Evolutionary conservation across 495 filamentous ascomycete species (phyloP).

Genomic region (Xylaria venustula): DNA sequence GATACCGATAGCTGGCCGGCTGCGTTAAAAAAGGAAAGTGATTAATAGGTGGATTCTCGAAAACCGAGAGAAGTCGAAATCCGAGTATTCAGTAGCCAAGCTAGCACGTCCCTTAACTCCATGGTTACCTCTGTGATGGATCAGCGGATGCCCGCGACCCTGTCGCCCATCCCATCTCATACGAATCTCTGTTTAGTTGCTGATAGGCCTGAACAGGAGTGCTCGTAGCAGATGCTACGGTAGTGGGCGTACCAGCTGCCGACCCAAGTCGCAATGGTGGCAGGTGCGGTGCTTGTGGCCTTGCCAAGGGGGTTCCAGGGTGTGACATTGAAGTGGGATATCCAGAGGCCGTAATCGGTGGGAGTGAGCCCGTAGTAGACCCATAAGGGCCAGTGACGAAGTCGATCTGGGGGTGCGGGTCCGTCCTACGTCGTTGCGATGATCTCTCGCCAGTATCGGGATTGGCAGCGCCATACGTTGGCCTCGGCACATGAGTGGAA

Average conservation of each 20-base stretch:
- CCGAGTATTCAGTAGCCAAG: neutral
- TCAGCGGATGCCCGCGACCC: slow-evolving; percentile 32
- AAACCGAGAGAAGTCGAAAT: neutral
- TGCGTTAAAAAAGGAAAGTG: neutral
- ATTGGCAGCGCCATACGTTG: slow-evolving; percentile 18
- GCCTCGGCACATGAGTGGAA: slow-evolving; percentile 7
- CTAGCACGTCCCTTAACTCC: neutral
- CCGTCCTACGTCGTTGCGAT: slow-evolving; percentile 43
- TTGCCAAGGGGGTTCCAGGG: slow-evolving; percentile 39
- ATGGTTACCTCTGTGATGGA: neutral
- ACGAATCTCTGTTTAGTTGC: slow-evolving; percentile 30
- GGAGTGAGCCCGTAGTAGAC: slow-evolving; percentile 31
- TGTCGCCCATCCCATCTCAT: slow-evolving; percentile 49
- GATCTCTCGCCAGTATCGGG: slow-evolving; percentile 39
- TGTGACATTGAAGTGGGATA: slow-evolving; percentile 35
- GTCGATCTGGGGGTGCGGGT: slow-evolving; percentile 43
- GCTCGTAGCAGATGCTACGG: slow-evolving; percentile 22
- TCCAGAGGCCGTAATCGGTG: slow-evolving; percentile 33
- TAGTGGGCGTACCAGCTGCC: slow-evolving; percentile 29
- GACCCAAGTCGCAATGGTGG: slow-evolving; percentile 46
- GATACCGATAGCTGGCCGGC: neutral
- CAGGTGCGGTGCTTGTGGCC: slow-evolving; percentile 37
- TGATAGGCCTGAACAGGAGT: slow-evolving; percentile 29
- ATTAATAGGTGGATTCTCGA: neutral
- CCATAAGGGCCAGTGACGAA: slow-evolving; percentile 36